phyloP scores from a whole-genome alignment of 148 eudicot genomes.

The Camellia lanceoleosa region DNA sequence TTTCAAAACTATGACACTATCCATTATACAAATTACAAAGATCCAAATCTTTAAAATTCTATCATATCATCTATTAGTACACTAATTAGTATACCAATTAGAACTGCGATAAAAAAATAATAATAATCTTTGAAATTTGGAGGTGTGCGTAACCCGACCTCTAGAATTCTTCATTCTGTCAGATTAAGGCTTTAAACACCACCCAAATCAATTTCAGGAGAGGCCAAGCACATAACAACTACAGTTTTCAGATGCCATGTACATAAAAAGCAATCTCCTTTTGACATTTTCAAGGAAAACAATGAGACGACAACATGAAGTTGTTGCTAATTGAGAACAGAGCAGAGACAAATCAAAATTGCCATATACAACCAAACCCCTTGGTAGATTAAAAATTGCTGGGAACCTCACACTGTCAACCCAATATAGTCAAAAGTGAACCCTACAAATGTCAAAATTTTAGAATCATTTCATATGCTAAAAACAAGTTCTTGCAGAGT shows the following conservation, averaged over 20 bases:
- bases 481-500: not conserved
- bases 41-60: too few relatives aligned
- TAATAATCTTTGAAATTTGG: conserved; percentile 7
- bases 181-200: conserved; percentile 41
- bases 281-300: not conserved
- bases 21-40: too few relatives aligned
- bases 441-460: not conserved
- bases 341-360: too few relatives aligned
- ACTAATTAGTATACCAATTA: too few relatives aligned
- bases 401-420: too few relatives aligned
- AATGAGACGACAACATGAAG: too few relatives aligned
- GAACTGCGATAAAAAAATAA: too few relatives aligned
- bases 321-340: too few relatives aligned
- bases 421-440: not conserved
- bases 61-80: too few relatives aligned
- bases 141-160: conserved; percentile 47
- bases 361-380: too few relatives aligned
- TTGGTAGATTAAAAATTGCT: too few relatives aligned
- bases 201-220: conserved; percentile 30
- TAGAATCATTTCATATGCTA: not conserved
- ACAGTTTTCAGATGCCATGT: conserved; percentile 11
- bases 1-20: too few relatives aligned
- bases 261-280: conserved; percentile 17
- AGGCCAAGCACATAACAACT: conserved; percentile 26
- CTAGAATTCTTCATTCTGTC: conserved; percentile 9